phyloP scores from a whole-genome alignment of 345 rosid genomes.

The Linum lewisii region DNA sequence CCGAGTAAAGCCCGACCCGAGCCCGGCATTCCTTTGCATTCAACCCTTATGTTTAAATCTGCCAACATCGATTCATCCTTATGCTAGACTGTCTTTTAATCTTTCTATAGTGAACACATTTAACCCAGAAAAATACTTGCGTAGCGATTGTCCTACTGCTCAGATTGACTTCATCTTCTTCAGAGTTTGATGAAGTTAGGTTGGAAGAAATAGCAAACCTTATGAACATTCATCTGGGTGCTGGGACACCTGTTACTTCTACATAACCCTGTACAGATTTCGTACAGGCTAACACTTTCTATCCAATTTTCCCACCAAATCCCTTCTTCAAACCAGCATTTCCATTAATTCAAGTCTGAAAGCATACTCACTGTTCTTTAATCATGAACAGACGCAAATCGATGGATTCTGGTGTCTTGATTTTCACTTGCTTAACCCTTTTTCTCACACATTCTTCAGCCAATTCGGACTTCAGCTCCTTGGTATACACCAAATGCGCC shows the following conservation, averaged over 20 bases:
- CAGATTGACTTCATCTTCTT: neutral
- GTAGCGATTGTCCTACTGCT: too few species aligned
- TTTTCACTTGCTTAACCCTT: slow-evolving; percentile 15
- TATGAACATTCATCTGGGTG: neutral
- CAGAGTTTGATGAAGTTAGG: neutral
- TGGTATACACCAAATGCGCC: slow-evolving; percentile 48
- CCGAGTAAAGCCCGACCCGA: too few species aligned
- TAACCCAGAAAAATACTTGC: too few species aligned
- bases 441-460: slow-evolving; percentile 10
- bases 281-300: neutral
- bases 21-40: too few species aligned
- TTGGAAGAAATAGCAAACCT: neutral
- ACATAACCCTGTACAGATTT: too few species aligned
- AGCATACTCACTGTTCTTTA: neutral
- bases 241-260: neutral
- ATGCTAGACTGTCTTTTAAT: too few species aligned
- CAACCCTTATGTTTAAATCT: too few species aligned
- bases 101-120: too few species aligned
- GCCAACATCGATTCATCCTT: too few species aligned
- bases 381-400: neutral
- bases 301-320: neutral
- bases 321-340: neutral
- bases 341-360: neutral
- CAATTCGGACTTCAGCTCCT: slow-evolving; percentile 30
- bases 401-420: slow-evolving; percentile 4